A percentile compares a stretch with the other conserved stretches of the same genome.
phyloP scores from a whole-genome alignment of 306 rosid genomes.

The Malus asiatica region DNA sequence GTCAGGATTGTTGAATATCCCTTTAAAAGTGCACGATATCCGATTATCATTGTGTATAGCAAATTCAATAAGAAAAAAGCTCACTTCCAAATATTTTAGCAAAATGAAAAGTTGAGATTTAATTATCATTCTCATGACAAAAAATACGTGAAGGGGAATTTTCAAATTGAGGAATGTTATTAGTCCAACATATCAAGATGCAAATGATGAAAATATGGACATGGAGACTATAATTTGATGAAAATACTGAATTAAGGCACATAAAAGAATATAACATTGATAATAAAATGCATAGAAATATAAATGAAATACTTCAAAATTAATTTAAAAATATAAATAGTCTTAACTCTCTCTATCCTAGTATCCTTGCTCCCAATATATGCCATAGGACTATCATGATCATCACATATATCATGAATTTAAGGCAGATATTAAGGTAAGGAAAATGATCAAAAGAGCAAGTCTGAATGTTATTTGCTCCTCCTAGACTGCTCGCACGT shows the following conservation, averaged over 20 bases:
- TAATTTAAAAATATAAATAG: no score
- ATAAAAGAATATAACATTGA: no score
- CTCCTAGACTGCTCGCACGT: neutral
- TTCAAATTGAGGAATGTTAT: no score
- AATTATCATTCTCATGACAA: no score
- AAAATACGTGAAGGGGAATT: no score
- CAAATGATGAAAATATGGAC: no score
- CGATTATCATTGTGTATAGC: neutral
- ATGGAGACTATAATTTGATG: neutral
- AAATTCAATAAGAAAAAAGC: neutral
- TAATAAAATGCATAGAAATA: no score
- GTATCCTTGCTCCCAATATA: neutral
- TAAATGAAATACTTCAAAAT: neutral
- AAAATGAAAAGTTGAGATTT: no score
- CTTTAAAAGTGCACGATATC: neutral
- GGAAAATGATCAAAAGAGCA: neutral
- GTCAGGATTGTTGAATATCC: neutral
- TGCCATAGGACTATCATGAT: neutral
- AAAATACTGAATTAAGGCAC: no score
- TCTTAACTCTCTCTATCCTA: neutral
- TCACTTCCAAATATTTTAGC: no score
- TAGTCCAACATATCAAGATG: no score
- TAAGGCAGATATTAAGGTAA: neutral
- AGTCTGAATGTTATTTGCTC: neutral
- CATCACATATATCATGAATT: neutral